phyloP scores from a whole-genome alignment of 2,329 filamentous ascomycete genomes.

The Exophiala dermatitidis region DNA sequence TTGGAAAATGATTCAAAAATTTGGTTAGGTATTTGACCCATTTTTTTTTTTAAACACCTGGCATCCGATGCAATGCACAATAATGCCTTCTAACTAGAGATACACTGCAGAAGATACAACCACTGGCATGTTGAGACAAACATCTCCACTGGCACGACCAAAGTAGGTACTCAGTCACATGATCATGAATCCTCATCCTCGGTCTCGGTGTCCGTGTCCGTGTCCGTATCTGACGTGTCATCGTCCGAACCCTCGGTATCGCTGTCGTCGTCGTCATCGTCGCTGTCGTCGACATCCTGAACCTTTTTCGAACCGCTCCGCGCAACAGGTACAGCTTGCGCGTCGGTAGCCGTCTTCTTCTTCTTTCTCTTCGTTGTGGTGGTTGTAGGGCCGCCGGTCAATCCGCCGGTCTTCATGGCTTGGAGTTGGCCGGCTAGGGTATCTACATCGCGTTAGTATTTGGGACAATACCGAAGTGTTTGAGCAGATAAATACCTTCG shows the following conservation, averaged over 20 bases:
- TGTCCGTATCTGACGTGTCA: constrained; percentile 52
- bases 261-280: constrained; percentile 57
- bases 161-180: too few species aligned
- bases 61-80: too few species aligned
- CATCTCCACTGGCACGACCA: too few species aligned
- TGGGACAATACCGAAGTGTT: constrained; percentile 2
- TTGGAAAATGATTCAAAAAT: too few species aligned
- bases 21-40: too few species aligned
- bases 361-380: constrained; percentile 54
- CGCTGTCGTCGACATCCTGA: constrained; percentile 43
- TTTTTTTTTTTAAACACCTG: too few species aligned
- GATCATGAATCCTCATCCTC: constrained; percentile 52
- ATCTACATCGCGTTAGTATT: constrained; percentile 49
- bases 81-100: too few species aligned
- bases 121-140: too few species aligned
- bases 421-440: constrained; percentile 87
- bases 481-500: constrained; percentile 62
- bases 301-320: constrained; percentile 39
- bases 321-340: constrained; percentile 55
- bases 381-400: constrained; percentile 43
- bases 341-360: constrained; percentile 37
- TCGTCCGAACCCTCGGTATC: constrained; percentile 57
- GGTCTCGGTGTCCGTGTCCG: constrained; percentile 67
- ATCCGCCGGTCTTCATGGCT: constrained; percentile 63
- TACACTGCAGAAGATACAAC: too few species aligned